Conservation (phyloP, 441 rosid genomes). For the Euphorbia celastroides region DNA sequence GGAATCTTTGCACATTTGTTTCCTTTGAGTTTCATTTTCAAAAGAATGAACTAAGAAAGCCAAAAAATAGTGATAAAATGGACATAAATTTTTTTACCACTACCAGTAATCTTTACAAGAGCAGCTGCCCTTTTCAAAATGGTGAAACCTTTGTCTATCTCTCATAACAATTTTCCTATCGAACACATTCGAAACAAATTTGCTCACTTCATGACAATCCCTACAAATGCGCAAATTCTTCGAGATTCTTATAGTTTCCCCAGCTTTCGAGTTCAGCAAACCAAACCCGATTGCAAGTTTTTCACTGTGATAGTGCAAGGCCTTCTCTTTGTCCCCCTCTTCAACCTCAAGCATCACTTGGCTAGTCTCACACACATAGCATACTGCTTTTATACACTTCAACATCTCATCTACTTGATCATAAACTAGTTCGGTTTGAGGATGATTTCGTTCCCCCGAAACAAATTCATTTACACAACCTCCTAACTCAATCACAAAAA, state of each 20-base stretch:
- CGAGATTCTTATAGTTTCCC: slow-evolving; percentile 25
- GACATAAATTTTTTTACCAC: no score
- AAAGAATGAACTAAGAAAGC: no score
- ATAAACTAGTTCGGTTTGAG: slow-evolving; percentile 27
- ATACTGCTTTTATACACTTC: slow-evolving; percentile 24
- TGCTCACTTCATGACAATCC: slow-evolving; percentile 36
- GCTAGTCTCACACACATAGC: slow-evolving; percentile 25
- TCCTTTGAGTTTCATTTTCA: no score
- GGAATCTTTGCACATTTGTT: no score
- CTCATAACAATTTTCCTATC: slow-evolving; percentile 29
- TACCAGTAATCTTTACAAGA: slow-evolving; percentile 43
- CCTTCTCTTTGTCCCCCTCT: slow-evolving; percentile 31
- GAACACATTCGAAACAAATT: slow-evolving; percentile 32
- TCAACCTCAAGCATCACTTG: slow-evolving; percentile 28
- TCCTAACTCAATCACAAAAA: slow-evolving; percentile 31
- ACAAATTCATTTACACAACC: slow-evolving; percentile 31
- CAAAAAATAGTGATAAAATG: no score
- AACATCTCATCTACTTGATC: slow-evolving; percentile 34
- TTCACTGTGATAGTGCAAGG: slow-evolving; percentile 32
- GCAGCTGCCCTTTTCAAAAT: slow-evolving; percentile 31
- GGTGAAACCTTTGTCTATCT: slow-evolving; percentile 36
- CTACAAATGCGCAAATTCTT: slow-evolving; percentile 32
- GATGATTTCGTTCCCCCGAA: slow-evolving; percentile 35
- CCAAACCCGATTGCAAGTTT: slow-evolving; percentile 48
- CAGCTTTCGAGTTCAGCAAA: slow-evolving; percentile 24